Base-by-base conservation (phyloP, 1,284 basidiomycete genomes). In the Sanghuangporus baumii region DNA sequence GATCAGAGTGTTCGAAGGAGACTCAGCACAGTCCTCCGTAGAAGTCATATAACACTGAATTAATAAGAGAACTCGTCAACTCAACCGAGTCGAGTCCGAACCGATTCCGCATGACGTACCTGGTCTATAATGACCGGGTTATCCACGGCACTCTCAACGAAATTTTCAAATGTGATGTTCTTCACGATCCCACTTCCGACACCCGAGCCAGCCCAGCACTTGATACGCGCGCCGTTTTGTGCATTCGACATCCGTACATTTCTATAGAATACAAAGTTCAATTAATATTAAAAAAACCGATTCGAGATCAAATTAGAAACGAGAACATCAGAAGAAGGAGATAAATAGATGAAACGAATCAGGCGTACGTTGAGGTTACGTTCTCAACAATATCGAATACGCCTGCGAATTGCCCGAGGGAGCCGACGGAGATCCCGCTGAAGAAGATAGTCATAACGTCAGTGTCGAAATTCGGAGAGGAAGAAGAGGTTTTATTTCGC, bases 21-120 rank as follows among this genome's bases (percentile, higher is more conserved):
- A 81, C 66, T 81, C 72, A 14, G 76, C 71, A 68, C 82, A 86
- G 3, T 73, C 73, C 5, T 71, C 69, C 2, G 79, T 74, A 55
- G 71, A 69, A 0, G 82, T 85, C 65, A 73, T 73, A 69, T 86
- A 87, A 68, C 85, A 87, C 78, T 86, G 64, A 14, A 16, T 36
- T 52, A 7, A 54, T 43, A 18, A 41, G 37, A 31, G 38, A 23
- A 41, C 23, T 9, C 26, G 54, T 38, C 34, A 41, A 12, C 23
- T 11, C 38, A 11, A 8, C 37, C n/a, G 16, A 6, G 6, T 11
- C 9, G 7, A 12, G 23, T 48, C 43, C 43, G 43, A 16, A 7
- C 55, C 37, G 20, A 48, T 14, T 48, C 40, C 31, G 26, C 26
- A 31, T 4, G 18, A 60, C 66, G 36, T 41, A 72, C 73, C 70